Evolutionary conservation across 805 yeast genomes (phyloP).

Genomic region (Myxozyma geophila): DNA sequence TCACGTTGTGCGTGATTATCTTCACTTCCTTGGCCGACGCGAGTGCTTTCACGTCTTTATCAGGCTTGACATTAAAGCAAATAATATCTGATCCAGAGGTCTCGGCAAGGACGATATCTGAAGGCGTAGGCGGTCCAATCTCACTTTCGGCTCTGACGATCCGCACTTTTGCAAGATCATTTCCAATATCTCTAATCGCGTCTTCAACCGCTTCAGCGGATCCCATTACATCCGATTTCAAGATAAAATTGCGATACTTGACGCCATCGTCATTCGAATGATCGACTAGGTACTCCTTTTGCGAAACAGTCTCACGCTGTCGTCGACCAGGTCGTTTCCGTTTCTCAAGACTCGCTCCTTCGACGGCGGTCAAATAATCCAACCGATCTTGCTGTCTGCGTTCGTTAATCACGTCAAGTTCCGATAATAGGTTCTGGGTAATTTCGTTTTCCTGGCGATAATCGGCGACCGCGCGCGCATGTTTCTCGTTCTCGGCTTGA

Average conservation of each 20-base stretch:
- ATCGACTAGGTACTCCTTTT: conserved; percentile 40
- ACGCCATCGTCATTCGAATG: conserved; percentile 38
- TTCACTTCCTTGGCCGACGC: conserved; percentile 64
- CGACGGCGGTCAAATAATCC: conserved; percentile 54
- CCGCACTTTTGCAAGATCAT: conserved; percentile 75
- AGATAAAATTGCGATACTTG: conserved; percentile 61
- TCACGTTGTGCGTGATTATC: conserved; percentile 72
- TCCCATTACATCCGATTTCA: conserved; percentile 92
- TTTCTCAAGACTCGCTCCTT: conserved; percentile 49
- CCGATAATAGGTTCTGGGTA: conserved; percentile 61
- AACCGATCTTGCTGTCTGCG: conserved; percentile 56
- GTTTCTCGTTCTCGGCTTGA: conserved; percentile 69
- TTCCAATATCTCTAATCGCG: conserved; percentile 80
- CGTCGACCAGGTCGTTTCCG: background rate
- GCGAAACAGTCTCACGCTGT: background rate
- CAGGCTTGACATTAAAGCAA: conserved; percentile 74
- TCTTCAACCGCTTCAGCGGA: conserved; percentile 92
- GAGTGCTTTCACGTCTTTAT: conserved; percentile 62
- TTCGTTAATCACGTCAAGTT: conserved; percentile 72
- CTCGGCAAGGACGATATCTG: conserved; percentile 69
- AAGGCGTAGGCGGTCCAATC: conserved; percentile 76
- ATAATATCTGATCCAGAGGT: conserved; percentile 73
- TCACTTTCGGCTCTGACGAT: conserved; percentile 82
- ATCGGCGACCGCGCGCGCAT: conserved; percentile 73
- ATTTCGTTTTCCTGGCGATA: conserved; percentile 63